Evolutionary conservation across 345 rosid genomes (phyloP).

Genomic region (Bretschneidera sinensis): DNA sequence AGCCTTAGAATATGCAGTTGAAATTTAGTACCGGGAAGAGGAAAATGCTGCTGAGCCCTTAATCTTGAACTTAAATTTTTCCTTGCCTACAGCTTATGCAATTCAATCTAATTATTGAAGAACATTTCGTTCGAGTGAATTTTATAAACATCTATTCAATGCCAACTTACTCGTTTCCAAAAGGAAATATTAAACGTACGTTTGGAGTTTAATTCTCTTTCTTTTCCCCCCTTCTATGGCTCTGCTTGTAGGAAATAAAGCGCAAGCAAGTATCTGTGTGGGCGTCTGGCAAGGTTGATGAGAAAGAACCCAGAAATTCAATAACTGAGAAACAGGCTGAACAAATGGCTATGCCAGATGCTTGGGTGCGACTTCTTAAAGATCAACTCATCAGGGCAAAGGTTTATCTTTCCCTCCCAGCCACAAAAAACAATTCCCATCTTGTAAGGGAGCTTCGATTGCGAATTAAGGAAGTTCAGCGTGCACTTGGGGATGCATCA

Average conservation of each 20-base stretch:
- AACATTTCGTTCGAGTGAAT: no score
- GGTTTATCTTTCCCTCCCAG: slow-evolving; percentile 83
- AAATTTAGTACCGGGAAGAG: not conserved
- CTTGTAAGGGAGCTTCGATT: slow-evolving; percentile 78
- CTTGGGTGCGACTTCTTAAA: slow-evolving; percentile 67
- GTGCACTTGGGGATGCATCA: slow-evolving; percentile 63
- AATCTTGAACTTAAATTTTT: not conserved
- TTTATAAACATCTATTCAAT: no score
- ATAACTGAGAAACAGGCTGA: slow-evolving; percentile 34
- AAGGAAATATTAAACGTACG: no score
- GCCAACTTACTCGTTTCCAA: no score
- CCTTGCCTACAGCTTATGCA: no score
- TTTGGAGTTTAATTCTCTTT: not conserved
- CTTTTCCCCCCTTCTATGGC: not conserved
- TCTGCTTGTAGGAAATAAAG: slow-evolving; percentile 24
- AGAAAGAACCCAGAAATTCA: slow-evolving; percentile 27
- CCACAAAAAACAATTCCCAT: slow-evolving; percentile 59
- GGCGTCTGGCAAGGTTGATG: slow-evolving; percentile 25
- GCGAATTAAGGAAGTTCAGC: slow-evolving; percentile 78
- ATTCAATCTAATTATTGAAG: no score
- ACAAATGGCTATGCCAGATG: slow-evolving; percentile 42
- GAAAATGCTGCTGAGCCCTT: not conserved
- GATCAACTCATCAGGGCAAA: slow-evolving; percentile 91
- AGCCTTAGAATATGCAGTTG: no score
- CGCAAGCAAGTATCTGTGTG: slow-evolving; percentile 30